Percentiles rank a stretch among this genome's conserved stretches.
phyloP scores from a whole-genome alignment of 371 early-diverging fungal species.

The Capillidium rhysosporum region DNA sequence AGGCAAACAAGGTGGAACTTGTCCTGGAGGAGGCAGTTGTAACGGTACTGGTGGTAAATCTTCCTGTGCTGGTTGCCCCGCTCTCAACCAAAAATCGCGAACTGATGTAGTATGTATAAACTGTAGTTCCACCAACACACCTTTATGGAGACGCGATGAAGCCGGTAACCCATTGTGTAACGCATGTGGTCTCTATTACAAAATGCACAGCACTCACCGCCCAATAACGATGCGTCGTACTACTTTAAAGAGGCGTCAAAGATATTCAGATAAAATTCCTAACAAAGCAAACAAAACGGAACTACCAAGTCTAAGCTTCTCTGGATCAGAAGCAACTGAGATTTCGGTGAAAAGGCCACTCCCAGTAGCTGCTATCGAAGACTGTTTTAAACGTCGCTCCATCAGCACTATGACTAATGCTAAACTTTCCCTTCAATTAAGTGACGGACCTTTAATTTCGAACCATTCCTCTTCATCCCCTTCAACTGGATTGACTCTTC shows the following conservation, averaged over 20 bases:
- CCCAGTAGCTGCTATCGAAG: not conserved
- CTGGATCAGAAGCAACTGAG: too few relatives aligned
- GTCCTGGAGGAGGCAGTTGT: not conserved
- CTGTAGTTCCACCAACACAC: conserved; percentile 66
- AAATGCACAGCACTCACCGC: conserved; percentile 45
- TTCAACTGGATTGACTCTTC: too few relatives aligned
- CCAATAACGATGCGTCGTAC: conserved; percentile 38
- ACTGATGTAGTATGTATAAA: conserved; percentile 30
- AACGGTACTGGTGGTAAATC: conserved; percentile 1
- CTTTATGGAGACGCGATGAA: conserved; percentile 69
- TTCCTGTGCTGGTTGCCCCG: not conserved
- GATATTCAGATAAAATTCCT: conserved; percentile 3
- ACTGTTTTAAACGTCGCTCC: not conserved
- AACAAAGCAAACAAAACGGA: too few relatives aligned
- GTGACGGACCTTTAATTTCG: too few relatives aligned
- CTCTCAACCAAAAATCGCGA: not conserved
- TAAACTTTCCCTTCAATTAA: too few relatives aligned
- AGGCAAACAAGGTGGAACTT: not conserved
- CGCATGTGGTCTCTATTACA: conserved; percentile 78
- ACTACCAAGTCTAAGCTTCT: too few relatives aligned
- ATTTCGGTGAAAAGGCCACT: not conserved
- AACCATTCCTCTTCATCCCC: too few relatives aligned
- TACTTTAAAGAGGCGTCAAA: conserved; percentile 37
- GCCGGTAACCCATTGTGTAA: conserved; percentile 72
- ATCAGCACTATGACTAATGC: too few relatives aligned